Evolutionary conservation across 108 stramenopile genomes (phyloP).

Genomic region (Fistulifera solaris): DNA sequence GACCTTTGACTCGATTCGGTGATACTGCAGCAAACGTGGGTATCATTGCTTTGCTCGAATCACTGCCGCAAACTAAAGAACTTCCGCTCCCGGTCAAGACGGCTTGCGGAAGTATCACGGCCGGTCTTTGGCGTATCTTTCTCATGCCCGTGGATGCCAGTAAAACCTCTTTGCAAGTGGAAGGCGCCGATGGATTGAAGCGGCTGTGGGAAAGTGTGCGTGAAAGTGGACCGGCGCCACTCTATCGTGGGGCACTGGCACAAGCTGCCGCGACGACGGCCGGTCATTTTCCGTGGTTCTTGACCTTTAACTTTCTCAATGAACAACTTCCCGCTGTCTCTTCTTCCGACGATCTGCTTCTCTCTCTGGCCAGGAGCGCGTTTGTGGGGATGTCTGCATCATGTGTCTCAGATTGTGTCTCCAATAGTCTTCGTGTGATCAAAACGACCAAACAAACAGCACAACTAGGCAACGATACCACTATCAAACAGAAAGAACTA

Average conservation of each 20-base stretch:
- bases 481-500: slow-evolving; percentile 31
- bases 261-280: slow-evolving; percentile 71
- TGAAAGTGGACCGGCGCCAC: slow-evolving; percentile 46
- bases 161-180: slow-evolving; percentile 93
- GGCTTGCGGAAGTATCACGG: slow-evolving; percentile 57
- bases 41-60: slow-evolving; percentile 71
- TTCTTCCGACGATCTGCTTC: slow-evolving; percentile 50
- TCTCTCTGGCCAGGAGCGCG: slow-evolving; percentile 62
- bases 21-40: slow-evolving; percentile 98
- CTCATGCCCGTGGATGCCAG: slow-evolving; percentile 92
- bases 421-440: slow-evolving; percentile 75
- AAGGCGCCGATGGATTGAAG: slow-evolving; percentile 54
- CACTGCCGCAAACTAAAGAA: slow-evolving; percentile 38
- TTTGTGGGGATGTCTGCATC: slow-evolving; percentile 55
- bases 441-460: slow-evolving; percentile 84
- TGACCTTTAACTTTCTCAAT: slow-evolving; percentile 74
- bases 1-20: slow-evolving; percentile 88
- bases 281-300: slow-evolving; percentile 74
- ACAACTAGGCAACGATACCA: slow-evolving; percentile 23
- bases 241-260: slow-evolving; percentile 82
- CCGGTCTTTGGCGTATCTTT: slow-evolving; percentile 81
- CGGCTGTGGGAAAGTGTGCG: slow-evolving; percentile 22
- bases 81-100: slow-evolving; percentile 71
- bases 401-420: slow-evolving; percentile 61
- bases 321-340: slow-evolving; percentile 42